Evolutionary conservation across 257 asterid species (phyloP), one percentile per base, ranked within the genome.

Genomic region (Gynochthodes officinalis): DNA sequence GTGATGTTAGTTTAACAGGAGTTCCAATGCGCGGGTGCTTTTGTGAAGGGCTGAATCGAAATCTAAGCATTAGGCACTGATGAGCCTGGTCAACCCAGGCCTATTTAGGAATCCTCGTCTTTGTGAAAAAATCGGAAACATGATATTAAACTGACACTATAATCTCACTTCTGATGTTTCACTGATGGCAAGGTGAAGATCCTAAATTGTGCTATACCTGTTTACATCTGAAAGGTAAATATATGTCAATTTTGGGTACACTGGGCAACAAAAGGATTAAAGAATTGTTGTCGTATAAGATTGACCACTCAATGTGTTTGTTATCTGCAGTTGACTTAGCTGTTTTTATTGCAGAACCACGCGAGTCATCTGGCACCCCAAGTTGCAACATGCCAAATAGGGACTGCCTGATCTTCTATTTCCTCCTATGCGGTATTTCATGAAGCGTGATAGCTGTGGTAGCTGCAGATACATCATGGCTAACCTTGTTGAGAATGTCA

Each of bases 401-500:
- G n/a, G n/a, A n/a, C n/a, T n/a, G 40, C 28, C 16, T 44, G 28
- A 44, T 8, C 18, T 27, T 66, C 73, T 55, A 42, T 21, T 25
- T 40, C 57, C 64, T 53, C 62, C 52, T 64, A 57, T 61, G 57
- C n/a, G 68, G 39, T 79, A 64, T 64, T 68, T 72, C 78, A 27
- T 37, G 71, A 67, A 70, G 64, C 55, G 64, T 48, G 21, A 9
- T 28, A 33, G 39, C 66, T 57, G 21, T 66, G 55, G 61, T 64
- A 4, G 43, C 53, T 53, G 71, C 71, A 71, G 37, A 63, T 49
- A 44, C 63, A 42, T 76, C 80, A 27, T 76, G 75, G 54, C 73
- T 75, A 49, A 48, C 57, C 77, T 83, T 78, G 69, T 73, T 54
- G 67, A 39, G 58, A 28, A 52, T 21, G 66, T 52, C 61, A 8